A percentile compares a stretch with the other conserved stretches of the same genome.
These are phyloP conservation scores for Serendipita vermifera DNA, from an alignment of 768 basidiomycete genomes.

Conservation along the genomic window DNA sequence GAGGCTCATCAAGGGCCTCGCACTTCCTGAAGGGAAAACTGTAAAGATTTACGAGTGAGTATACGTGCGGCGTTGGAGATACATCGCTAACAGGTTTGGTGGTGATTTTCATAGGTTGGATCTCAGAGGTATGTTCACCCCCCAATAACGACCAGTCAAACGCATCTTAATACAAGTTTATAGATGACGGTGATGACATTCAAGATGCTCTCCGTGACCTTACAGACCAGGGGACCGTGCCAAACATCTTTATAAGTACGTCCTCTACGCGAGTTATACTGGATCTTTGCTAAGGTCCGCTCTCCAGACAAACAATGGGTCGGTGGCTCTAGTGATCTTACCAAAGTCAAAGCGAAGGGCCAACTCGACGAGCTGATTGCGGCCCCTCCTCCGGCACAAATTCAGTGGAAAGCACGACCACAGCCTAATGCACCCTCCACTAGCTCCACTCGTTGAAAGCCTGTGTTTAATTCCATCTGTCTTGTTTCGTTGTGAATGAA, in stretches of 20 bases:
- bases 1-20: conserved; percentile 26
- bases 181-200: conserved; percentile 44
- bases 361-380: conserved; percentile 11
- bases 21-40: conserved; percentile 24
- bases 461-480: too few species aligned
- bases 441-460: too few species aligned
- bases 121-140: neutral
- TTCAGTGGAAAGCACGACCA: too few species aligned
- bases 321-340: conserved; percentile 19
- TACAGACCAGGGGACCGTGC: conserved; percentile 60
- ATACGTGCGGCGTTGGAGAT: neutral
- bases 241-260: conserved; percentile 64
- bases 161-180: conserved; percentile 15
- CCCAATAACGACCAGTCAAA: neutral
- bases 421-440: too few species aligned
- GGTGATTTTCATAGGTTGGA: neutral
- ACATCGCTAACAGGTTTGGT: neutral
- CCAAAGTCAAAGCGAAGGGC: conserved; percentile 12
- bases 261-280: neutral
- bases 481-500: too few species aligned
- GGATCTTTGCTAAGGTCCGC: neutral
- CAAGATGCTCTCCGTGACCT: conserved; percentile 51
- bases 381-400: too few species aligned
- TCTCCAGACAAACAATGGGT: conserved; percentile 17
- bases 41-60: conserved; percentile 20